These are phyloP conservation scores for Emergomyces africanus DNA, from an alignment of 2,329 filamentous ascomycete genomes.

Conservation along the genomic window DNA sequence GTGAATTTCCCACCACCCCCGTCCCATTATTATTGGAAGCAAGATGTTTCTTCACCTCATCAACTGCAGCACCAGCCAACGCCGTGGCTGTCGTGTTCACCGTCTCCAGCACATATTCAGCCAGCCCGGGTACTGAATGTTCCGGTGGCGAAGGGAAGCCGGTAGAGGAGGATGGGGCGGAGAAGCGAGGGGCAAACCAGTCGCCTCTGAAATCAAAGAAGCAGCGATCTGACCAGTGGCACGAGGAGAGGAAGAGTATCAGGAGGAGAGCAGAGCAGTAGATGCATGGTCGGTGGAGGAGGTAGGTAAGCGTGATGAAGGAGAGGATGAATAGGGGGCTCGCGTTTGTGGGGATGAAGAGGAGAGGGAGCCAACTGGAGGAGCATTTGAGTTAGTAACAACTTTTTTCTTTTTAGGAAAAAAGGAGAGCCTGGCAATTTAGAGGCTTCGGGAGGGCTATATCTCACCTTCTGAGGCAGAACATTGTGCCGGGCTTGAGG, in stretches of 20 bases:
- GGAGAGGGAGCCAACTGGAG: slow-evolving; percentile 66
- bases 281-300: slow-evolving; percentile 90
- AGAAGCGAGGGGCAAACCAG: slow-evolving; percentile 76
- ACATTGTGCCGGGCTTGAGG: slow-evolving; percentile 30
- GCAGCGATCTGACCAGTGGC: slow-evolving; percentile 77
- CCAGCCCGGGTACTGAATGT: slow-evolving; percentile 18
- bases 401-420: background rate
- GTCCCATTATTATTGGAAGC: slow-evolving; percentile 15
- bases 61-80: slow-evolving; percentile 53
- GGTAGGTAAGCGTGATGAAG: slow-evolving; percentile 87
- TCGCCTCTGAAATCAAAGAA: slow-evolving; percentile 88
- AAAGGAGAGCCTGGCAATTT: background rate
- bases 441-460: background rate
- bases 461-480: slow-evolving; percentile 51
- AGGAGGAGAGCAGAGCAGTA: slow-evolving; percentile 96
- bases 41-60: slow-evolving; percentile 40
- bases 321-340: slow-evolving; percentile 76
- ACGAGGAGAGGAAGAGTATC: slow-evolving; percentile 84
- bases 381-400: slow-evolving; percentile 5
- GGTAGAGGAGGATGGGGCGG: slow-evolving; percentile 18
- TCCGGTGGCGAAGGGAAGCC: background rate
- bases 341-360: slow-evolving; percentile 78
- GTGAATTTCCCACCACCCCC: slow-evolving; percentile 23
- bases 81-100: slow-evolving; percentile 59
- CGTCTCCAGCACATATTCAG: slow-evolving; percentile 31